Base-by-base conservation (phyloP, 441 rosid species). In the Gossypium trilobum region DNA sequence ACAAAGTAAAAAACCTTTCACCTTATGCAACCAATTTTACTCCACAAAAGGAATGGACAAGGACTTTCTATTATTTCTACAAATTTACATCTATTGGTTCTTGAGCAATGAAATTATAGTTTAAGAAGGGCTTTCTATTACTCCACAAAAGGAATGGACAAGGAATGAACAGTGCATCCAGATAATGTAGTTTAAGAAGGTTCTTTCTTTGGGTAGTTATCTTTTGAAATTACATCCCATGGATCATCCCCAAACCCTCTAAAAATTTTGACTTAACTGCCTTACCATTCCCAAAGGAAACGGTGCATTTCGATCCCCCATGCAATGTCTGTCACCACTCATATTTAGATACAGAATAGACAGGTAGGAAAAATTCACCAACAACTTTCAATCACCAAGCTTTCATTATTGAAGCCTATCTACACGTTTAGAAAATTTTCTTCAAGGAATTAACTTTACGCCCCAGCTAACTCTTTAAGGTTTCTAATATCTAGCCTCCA, bases 41-140 rank as follows among this genome's bases (percentile, higher is more conserved):
- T 8, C 29, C 2, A 23, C 20, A 25, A 48, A n/a, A 25, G 42
- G 9, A 46, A 46, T 20, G 39, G 39, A 66, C 42, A 22, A 63
- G 33, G 55, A 50, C 22, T 67, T 48, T 7, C 23, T 67, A 36
- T 48, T 6, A 48, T 48, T 64, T 42, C 16, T 22, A 39, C 39
- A 67, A 67, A 48, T 50, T 67, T 67, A 25, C 16, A 48, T 67
- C 58, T 23, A 48, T 27, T 48, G n/a, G 31, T 25, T 25, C 71
- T 67, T 6, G 23, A 48, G 58, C 8, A 67, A 3, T 48, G 22
- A 27, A 22, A 66, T 5, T 23, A 66, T 22, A 46, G 7, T 36
- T 36, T 36, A 36, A 36, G 44, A 36, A 36, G 44, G 44, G 7
- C 44, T 36, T 36, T 36, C 44, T 36, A 36, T 36, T 36, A 36